Percentiles rank a stretch among this genome's conserved stretches.
These are phyloP conservation scores for Tolypocladium endophyticum DNA, from an alignment of 2,329 filamentous ascomycete species.

Conservation along the genomic window DNA sequence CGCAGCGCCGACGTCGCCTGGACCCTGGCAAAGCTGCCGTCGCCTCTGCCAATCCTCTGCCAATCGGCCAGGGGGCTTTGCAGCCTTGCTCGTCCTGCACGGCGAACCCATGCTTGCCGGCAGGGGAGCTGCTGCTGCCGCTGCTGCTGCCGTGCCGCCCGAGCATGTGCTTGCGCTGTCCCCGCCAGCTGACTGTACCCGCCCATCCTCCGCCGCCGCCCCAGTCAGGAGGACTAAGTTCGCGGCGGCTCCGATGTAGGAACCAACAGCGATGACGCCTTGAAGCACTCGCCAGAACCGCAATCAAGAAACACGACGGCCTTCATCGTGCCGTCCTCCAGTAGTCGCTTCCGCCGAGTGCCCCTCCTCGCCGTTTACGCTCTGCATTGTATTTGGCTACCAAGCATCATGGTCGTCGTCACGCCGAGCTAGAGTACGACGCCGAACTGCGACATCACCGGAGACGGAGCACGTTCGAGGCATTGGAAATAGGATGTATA, in stretches of 20 bases:
- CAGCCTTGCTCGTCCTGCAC: not conserved
- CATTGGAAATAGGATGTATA: not conserved
- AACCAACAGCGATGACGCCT: not conserved
- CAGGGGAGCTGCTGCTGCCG: not conserved
- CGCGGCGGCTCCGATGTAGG: not conserved
- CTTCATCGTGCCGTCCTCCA: not conserved
- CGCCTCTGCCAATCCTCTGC: not conserved
- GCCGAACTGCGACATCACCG: not conserved
- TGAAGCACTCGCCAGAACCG: not conserved
- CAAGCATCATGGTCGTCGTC: not conserved
- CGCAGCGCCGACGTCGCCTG: not conserved
- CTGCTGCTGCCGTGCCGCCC: not conserved
- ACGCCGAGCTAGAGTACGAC: no score
- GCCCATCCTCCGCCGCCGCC: not conserved
- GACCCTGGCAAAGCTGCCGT: not conserved
- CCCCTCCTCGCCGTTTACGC: not conserved
- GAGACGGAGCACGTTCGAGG: not conserved
- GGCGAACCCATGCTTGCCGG: not conserved
- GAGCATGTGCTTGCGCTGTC: not conserved
- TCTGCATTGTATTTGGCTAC: not conserved
- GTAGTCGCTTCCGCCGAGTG: not conserved
- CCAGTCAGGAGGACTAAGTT: no score
- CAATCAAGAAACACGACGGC: not conserved
- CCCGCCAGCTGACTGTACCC: not conserved
- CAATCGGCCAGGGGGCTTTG: not conserved